Conservation (phyloP, 208 protist species). For the Wallacemonas collosoma region DNA sequence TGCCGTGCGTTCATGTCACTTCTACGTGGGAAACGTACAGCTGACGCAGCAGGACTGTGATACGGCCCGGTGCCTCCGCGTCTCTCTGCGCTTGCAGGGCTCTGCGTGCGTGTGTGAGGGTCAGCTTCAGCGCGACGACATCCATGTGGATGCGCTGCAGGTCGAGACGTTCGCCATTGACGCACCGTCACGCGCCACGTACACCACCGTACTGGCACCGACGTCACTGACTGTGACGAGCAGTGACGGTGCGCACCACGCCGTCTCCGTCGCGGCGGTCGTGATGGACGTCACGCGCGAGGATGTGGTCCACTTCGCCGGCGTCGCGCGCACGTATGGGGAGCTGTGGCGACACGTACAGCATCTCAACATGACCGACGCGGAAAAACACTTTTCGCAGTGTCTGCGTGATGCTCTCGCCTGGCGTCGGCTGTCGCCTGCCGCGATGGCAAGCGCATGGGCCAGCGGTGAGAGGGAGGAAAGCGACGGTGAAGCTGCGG, state of each 20-base stretch:
- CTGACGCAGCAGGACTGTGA: neutral
- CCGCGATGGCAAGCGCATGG: conserved; percentile 5
- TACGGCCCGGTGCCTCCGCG: neutral
- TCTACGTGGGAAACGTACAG: conserved; percentile 5
- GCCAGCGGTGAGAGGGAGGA: neutral
- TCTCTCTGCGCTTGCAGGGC: conserved; percentile 20
- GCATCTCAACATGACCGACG: conserved; percentile 33
- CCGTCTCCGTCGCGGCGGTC: conserved; percentile 30
- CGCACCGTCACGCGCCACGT: conserved; percentile 17
- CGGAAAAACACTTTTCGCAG: conserved; percentile 35
- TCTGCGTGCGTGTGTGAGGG: conserved; percentile 17
- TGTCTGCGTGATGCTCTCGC: conserved; percentile 35
- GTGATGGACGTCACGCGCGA: conserved; percentile 41
- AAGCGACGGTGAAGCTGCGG: neutral
- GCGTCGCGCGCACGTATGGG: conserved; percentile 28
- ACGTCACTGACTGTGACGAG: conserved; percentile 31
- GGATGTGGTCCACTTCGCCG: conserved; percentile 40
- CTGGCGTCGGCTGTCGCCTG: conserved; percentile 27
- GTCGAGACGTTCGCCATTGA: conserved; percentile 27
- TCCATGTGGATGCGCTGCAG: conserved; percentile 26
- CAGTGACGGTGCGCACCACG: conserved; percentile 42
- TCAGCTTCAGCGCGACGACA: conserved; percentile 18
- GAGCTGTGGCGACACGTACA: conserved; percentile 23
- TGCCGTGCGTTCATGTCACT: neutral
- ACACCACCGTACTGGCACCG: conserved; percentile 49